phyloP scores from a whole-genome alignment of 441 rosid genomes.

The Euphorbia schlechtendalii region DNA sequence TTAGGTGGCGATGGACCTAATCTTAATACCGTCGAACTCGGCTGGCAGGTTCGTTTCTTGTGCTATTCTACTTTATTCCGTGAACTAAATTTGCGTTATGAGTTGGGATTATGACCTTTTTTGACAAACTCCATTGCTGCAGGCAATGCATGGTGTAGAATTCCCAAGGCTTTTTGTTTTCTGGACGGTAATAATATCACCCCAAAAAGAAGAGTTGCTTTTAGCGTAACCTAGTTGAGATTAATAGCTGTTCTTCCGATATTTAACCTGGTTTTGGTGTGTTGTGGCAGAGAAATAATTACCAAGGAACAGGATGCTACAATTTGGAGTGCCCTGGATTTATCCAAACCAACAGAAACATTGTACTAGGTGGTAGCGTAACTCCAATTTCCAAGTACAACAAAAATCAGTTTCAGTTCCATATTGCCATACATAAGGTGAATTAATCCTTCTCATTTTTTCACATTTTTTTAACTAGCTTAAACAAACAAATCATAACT shows the following conservation, averaged over 20 bases:
- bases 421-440: slow-evolving; percentile 9
- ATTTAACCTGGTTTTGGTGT: no score
- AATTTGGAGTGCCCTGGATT: slow-evolving; percentile 30
- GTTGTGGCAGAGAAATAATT: slow-evolving; percentile 10
- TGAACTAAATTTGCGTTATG: no score
- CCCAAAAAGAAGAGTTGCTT: no score
- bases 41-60: slow-evolving; percentile 16
- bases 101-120: no score
- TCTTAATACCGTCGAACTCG: slow-evolving; percentile 19
- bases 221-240: no score
- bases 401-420: slow-evolving; percentile 14
- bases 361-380: slow-evolving; percentile 7
- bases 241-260: no score
- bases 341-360: slow-evolving; percentile 15
- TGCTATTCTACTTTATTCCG: no score
- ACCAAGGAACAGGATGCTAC: slow-evolving; percentile 19
- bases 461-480: no score
- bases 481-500: no score
- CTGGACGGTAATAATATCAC: slow-evolving; percentile 21
- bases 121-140: no score
- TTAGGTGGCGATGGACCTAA: background rate
- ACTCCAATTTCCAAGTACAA: slow-evolving; percentile 18
- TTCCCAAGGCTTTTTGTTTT: slow-evolving; percentile 13
- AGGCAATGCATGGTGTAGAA: background rate
- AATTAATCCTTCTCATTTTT: no score